Evolutionary conservation across 345 rosid species (phyloP), one percentile per base, ranked within the genome.

Genomic region (Hibiscus trionum): DNA sequence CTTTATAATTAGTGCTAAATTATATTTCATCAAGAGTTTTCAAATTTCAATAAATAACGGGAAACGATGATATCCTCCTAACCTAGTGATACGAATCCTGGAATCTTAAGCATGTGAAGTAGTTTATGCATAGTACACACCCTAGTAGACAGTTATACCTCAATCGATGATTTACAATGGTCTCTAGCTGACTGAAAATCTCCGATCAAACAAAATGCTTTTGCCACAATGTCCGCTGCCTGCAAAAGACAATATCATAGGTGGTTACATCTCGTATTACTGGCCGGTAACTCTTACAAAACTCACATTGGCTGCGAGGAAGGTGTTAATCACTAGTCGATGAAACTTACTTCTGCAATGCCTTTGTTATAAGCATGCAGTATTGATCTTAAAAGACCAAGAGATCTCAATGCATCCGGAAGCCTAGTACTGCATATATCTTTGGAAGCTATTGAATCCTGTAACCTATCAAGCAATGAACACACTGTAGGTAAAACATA

Each of bases 141-240:
- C 8, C 42, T 16, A 9, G 71, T 7, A 68, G 58, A 67, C 4
- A 14, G 37, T 70, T 80, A 37, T 6, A 85, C 95, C 96, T 84
- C 73, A 49, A 86, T 82, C 21, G 97, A 89, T 7, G 86, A 85
- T 80, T 80, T 79, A 83, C 97, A 89, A 63, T 86, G 96, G 76
- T 78, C 75, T 77, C 73, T 69, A 63, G 92, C 92, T 27, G 82
- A 72, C 69, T 75, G 74, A 19, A 88, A 69, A 72, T 88, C 93
- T 75, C 89, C 90, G 27, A 79, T 81, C 62, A 81, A 65, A 82
- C 87, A 93, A 75, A 78, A 89, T 33, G 84, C 90, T 72, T 86
- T 91, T 16, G 97, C 91, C 61, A 88, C 75, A 77, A 69, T 87
- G 75, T 93, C 98, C 78, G 86, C 90, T 12, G 84, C 87, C 96